Base-by-base conservation (phyloP, 2,329 filamentous ascomycete species). In the Aureobasidium sp. region DNA sequence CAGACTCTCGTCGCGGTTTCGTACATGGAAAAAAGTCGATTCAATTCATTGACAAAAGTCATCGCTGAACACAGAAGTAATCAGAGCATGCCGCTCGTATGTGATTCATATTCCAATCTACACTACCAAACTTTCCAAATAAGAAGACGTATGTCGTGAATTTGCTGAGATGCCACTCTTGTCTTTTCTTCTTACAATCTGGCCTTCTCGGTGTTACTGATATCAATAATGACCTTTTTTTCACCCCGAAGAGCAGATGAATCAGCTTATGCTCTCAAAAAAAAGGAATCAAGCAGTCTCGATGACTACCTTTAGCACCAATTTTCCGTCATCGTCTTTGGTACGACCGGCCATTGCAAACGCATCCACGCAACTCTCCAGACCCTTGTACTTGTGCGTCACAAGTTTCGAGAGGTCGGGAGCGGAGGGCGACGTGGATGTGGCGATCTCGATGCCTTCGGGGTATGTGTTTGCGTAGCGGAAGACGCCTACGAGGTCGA, bases 401-500 rank as follows among this genome's bases (percentile, higher is more conserved):
- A 89, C 79, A 73, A 89, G 78, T 62, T 83, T 79, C 44, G 84
- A 79, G 54, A 89, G 77, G 58, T 78, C 79, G 0, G 84, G 84
- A 17, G 86, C 71, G 11, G 74, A 71, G 7, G 67, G 57, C 68
- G 59, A 73, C 61, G 61, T 78, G 69, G 59, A 73, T 61, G 61
- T 78, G 64, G 72, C 77, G 68, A 66, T 84, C 68, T 67, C 74
- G 55, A 90, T 84, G n/a, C 84, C 85, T 0, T 80, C 83, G 4
- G 79, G 75, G 63, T 89, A 90, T 0, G 85, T 87, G 66, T 88
- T 86, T 17, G 84, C 84, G 61, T 90, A 90, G 42, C 86, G 78
- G 70, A 90, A 89, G 25, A 88, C 82, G 29, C 85, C 85, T n/a
- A 88, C 70, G 27, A 90, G 84, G 64, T 90, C 86, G 38, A 90